Conservation (phyloP, 805 yeast genomes). For the Ogataea minuta region DNA sequence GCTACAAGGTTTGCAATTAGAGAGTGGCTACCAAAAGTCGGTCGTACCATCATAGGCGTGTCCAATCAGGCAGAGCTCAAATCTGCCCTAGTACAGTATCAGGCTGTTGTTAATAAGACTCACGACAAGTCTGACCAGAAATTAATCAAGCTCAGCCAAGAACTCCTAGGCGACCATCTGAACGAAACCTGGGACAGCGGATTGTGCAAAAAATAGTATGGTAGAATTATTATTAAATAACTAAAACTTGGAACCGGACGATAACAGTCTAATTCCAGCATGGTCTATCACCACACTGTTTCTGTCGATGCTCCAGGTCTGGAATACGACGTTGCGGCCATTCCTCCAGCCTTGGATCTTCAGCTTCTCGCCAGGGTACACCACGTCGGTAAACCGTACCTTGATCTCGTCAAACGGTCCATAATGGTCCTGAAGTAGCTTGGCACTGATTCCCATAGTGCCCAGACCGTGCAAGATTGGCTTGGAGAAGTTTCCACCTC, state of each 20-base stretch:
- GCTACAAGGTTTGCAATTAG: constrained; percentile 75
- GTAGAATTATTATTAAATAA: too few relatives aligned
- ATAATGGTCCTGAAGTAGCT: constrained; percentile 71
- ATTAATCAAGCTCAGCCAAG: constrained; percentile 43
- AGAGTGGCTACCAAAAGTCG: constrained; percentile 49
- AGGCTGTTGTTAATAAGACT: constrained; percentile 40
- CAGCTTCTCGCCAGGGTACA: constrained; percentile 91
- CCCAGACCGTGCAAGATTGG: constrained; percentile 96
- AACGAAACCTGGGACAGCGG: constrained; percentile 64
- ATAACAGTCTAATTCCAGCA: constrained; percentile 71
- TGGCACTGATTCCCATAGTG: constrained; percentile 77
- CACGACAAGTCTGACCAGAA: constrained; percentile 42
- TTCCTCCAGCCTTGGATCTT: constrained; percentile 82
- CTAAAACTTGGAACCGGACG: constrained; percentile 15
- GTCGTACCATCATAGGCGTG: constrained; percentile 77
- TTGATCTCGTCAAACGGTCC: constrained; percentile 84
- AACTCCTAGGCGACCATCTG: constrained; percentile 48
- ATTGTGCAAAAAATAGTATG: constrained; percentile 6
- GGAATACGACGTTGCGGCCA: constrained; percentile 70
- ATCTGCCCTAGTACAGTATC: constrained; percentile 57
- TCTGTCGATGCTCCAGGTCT: constrained; percentile 78
- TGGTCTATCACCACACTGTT: constrained; percentile 74
- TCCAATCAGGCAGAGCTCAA: constrained; percentile 62
- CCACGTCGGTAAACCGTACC: constrained; percentile 86
- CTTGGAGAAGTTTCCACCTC: constrained; percentile 75